These are phyloP conservation scores for Ambrosia artemisiifolia DNA, from an alignment of 129 eudicot genomes.

Conservation along the genomic window DNA sequence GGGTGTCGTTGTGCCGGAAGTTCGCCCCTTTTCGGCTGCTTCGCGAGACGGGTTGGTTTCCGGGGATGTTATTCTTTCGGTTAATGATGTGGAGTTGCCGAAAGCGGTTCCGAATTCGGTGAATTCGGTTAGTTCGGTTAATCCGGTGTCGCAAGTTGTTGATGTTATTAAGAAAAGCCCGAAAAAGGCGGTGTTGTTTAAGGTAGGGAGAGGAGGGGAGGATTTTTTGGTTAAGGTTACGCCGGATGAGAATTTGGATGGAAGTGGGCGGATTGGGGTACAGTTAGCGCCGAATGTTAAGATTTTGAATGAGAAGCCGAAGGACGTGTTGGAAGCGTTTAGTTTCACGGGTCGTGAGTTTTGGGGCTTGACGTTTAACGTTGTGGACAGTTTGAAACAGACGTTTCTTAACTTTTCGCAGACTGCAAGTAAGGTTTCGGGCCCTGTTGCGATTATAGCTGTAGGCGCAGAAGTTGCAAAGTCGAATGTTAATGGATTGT, in stretches of 20 bases:
- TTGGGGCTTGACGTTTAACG: conserved; percentile 69
- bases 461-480: conserved; percentile 97
- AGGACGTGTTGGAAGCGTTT: conserved; percentile 55
- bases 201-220: conserved; percentile 47
- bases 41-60: conserved; percentile 75
- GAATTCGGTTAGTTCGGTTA: too few species aligned
- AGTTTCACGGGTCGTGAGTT: conserved; percentile 71
- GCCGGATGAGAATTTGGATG: conserved; percentile 76
- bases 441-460: conserved; percentile 91
- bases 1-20: conserved; percentile 89
- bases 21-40: conserved; percentile 80
- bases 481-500: conserved; percentile 68
- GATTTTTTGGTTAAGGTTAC: conserved; percentile 56
- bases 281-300: conserved; percentile 72
- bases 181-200: conserved; percentile 46
- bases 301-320: conserved; percentile 60
- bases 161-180: conserved; percentile 74
- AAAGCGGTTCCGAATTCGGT: conserved; percentile 62
- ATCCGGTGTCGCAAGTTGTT: conserved; percentile 65
- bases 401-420: conserved; percentile 77
- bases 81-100: conserved; percentile 50
- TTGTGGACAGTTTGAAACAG: conserved; percentile 78
- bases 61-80: conserved; percentile 75
- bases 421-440: conserved; percentile 79
- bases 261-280: conserved; percentile 82